Evolutionary conservation across 2,329 filamentous ascomycete species (phyloP), one percentile per base, ranked within the genome.

Genomic region (Verticillium isaacii): DNA sequence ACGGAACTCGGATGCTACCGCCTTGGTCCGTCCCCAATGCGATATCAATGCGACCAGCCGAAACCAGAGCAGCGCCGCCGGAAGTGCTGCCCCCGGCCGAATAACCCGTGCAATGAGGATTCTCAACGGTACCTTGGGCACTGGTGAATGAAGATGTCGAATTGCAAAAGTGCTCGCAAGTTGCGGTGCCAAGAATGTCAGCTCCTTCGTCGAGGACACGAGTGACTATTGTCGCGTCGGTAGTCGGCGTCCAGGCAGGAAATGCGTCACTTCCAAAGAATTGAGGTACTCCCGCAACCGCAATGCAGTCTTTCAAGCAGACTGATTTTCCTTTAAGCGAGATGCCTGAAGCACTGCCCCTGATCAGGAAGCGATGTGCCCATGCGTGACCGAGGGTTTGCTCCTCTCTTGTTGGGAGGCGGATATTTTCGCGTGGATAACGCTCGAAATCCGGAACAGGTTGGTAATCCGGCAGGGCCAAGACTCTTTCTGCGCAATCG

Each of bases 241-340:
- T 80, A 5, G 70, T 74, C 0, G 83, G 81, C 0, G 75, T 80
- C 82, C 82, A 85, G 0, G 77, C 74, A 1, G 68, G 75, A 62
- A 78, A 80, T 15, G 78, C 77, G 64, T 84, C 79, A 52, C 78
- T 85, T 0, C 83, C 82, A 52, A 80, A 77, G 60, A 84, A 76
- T 59, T 83, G 80, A 0, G 83, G 82, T 1, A 86, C 80, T 0
- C 78, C 80, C 1, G 81, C 81, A 1, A 85, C 81, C 3, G 80
- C 78, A 41, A 85, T 80, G 34, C 81, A 82, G 64, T 86, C 83
- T 66, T 85, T 85, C 15, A 85, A 63, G 62, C 80, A 82, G 3
- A 84, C 67, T 0, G 75, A 79, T 58, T 80, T 84, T 0, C 77
- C 79, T 59, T 64, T 71, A n/a, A 82, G 61, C 2, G 54, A 19